Conservation (phyloP, 305 asterid genomes). For the Fraxinus xanthoxyloides region DNA sequence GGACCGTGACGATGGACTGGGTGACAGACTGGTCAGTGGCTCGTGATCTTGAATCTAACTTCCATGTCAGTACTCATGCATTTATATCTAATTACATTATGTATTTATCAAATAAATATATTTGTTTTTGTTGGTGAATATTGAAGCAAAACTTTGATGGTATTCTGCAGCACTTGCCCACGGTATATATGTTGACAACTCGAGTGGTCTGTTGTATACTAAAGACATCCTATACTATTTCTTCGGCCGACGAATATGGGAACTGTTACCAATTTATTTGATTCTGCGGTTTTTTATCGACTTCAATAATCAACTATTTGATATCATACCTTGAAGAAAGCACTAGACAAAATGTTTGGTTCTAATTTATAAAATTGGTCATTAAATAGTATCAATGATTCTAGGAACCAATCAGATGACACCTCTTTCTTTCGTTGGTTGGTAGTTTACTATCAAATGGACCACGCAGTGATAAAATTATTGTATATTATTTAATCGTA, state of each 20-base stretch:
- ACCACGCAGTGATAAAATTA: constrained; percentile 3
- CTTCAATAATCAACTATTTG: too few species aligned
- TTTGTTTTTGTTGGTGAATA: constrained; percentile 4
- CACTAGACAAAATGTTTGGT: too few species aligned
- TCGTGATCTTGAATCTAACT: neutral
- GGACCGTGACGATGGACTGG: constrained; percentile 10
- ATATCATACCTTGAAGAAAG: too few species aligned
- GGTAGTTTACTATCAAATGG: constrained; percentile 1
- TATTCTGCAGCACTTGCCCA: neutral
- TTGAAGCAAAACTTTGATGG: constrained; percentile 5
- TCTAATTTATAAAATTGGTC: neutral
- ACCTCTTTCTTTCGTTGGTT: neutral
- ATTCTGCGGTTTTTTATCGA: too few species aligned
- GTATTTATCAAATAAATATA: neutral
- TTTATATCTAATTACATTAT: neutral
- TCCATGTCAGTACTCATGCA: neutral
- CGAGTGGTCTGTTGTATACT: too few species aligned
- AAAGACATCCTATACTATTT: too few species aligned
- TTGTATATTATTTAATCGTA: neutral
- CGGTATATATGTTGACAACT: neutral
- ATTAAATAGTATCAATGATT: neutral
- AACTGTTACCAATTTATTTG: too few species aligned
- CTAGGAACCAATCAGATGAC: constrained; percentile 11
- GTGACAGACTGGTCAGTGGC: neutral
- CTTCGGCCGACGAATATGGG: too few species aligned